These are phyloP conservation scores for Articulospora tetracladia DNA, from an alignment of 495 filamentous ascomycete genomes.

Conservation along the genomic window DNA sequence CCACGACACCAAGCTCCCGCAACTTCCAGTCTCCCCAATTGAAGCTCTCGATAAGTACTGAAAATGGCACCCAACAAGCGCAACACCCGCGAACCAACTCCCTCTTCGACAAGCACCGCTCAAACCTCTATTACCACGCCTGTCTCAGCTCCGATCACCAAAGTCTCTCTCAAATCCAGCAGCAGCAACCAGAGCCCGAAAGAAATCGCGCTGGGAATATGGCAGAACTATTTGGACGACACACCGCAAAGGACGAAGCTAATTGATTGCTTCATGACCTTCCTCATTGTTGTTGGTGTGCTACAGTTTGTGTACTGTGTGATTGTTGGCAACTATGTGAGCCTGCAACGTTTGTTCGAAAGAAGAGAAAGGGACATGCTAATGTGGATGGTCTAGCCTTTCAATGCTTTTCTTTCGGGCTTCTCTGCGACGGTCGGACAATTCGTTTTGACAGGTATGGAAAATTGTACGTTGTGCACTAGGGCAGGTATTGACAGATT, in stretches of 20 bases:
- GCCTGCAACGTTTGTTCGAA: neutral
- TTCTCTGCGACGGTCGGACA: constrained; percentile 95
- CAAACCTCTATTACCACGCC: constrained; percentile 19
- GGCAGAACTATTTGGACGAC: constrained; percentile 68
- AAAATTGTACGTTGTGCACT: neutral
- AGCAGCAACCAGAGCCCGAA: constrained; percentile 30
- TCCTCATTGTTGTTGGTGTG: constrained; percentile 78
- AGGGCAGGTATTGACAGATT: constrained; percentile 2
- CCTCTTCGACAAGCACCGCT: constrained; percentile 22
- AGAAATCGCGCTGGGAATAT: constrained; percentile 48
- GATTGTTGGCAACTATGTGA: constrained; percentile 87
- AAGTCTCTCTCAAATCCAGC: constrained; percentile 14
- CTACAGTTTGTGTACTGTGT: constrained; percentile 94
- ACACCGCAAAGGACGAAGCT: constrained; percentile 92
- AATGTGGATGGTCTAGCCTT: constrained; percentile 62
- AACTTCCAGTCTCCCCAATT: constrained; percentile 3
- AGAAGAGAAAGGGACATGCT: neutral
- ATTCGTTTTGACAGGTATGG: constrained; percentile 85
- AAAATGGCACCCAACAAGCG: constrained; percentile 36
- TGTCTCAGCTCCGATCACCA: constrained; percentile 7
- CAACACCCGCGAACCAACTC: constrained; percentile 21
- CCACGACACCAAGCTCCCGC: neutral
- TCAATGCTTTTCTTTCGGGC: constrained; percentile 96
- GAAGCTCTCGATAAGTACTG: constrained; percentile 1
- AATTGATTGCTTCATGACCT: constrained; percentile 87